phyloP scores from a whole-genome alignment of 2,329 filamentous ascomycete genomes.

The Cadophora gregata region DNA sequence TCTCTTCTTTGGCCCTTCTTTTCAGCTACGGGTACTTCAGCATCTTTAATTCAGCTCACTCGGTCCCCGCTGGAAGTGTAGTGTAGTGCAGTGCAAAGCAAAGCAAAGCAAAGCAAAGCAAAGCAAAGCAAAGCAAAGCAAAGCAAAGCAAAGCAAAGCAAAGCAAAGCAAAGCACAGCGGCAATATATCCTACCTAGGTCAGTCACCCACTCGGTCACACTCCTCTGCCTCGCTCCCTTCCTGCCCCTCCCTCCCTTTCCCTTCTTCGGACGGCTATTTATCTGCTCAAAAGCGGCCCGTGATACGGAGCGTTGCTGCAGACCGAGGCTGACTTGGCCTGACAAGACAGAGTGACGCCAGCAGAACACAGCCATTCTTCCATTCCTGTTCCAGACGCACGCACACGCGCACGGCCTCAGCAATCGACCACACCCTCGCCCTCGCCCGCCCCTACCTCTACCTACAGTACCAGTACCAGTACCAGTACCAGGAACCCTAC shows the following conservation, averaged over 20 bases:
- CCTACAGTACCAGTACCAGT: not conserved
- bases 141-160: too few relatives aligned
- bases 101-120: too few relatives aligned
- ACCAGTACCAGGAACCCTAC: too few relatives aligned
- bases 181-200: not conserved
- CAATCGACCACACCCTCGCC: not conserved
- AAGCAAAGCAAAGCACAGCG: too few relatives aligned
- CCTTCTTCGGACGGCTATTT: conserved; percentile 10
- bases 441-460: not conserved
- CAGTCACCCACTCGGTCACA: not conserved
- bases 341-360: conserved; percentile 10
- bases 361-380: conserved; percentile 11
- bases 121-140: too few relatives aligned
- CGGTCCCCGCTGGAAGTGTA: not conserved
- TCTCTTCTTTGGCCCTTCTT: not conserved
- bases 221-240: not conserved
- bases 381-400: conserved; percentile 11
- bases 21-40: conserved; percentile 5
- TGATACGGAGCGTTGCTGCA: conserved; percentile 18
- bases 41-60: not conserved
- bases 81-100: too few relatives aligned
- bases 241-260: not conserved
- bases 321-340: conserved; percentile 26
- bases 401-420: conserved; percentile 7
- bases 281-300: conserved; percentile 14